Base-by-base conservation (phyloP, 805 yeast species). In the Vanderwaltozyma tropicalis region DNA sequence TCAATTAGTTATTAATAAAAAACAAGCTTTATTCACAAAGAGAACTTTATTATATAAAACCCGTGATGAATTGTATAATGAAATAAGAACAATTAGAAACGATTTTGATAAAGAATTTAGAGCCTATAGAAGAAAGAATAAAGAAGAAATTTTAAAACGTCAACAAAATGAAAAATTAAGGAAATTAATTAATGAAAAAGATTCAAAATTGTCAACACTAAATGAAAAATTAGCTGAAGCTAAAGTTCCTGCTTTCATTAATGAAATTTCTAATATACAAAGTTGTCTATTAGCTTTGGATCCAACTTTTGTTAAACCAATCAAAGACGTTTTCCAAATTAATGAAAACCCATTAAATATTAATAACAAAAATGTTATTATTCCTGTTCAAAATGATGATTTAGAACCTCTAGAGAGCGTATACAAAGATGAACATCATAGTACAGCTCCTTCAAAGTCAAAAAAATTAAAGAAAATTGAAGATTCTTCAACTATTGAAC, bases 191-290 rank as follows among this genome's bases (percentile, higher is more conserved):
- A 69, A 67, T 45, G 71, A 69, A 43, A 72, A 69, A 55, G 62
- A 66, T 41, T 66, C 64, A 46, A 71, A 68, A 54, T 67, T 71
- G 57, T 69, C 69, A 63, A 74, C 68, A 50, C 80, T 78, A 38
- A 84, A 83, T 47, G 66, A 72, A 52, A 74, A 73, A 51, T 73
- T 82, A 66, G 71, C 76, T 35, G 80, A 75, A 42, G 86, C 86
- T 31, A 48, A 53, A 31, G 76, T 82, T 20, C 95, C 96, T 15
- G 96, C 95, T 16, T 86, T 81, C 63, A 73, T 77, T 40, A 63
- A 66, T 32, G 94, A 89, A 63, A 79, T 88, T 49, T 68, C 69
- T 44, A 66, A 79, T 45, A 80, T 89, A 51, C 83, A 85, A 58
- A 64, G 70, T 39, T 70, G 85, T 57, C 68, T 87, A 58, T 53